Percentiles rank a stretch among this genome's conserved stretches.
Conservation (phyloP, 2,329 filamentous ascomycete genomes). For the Malbranchea zuffiana region DNA sequence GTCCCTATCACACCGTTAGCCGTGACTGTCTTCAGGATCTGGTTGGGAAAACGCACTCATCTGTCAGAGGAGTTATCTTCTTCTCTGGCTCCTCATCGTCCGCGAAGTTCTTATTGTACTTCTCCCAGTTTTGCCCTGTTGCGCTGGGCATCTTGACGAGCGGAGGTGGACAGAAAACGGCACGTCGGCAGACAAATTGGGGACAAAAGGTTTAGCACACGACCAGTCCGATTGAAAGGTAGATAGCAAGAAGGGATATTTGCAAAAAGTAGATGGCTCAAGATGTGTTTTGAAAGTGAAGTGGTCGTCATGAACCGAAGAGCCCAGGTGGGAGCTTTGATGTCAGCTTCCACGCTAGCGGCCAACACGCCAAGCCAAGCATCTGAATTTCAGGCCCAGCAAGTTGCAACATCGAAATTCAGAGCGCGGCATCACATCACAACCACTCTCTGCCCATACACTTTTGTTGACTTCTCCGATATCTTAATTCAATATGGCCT, state of each 20-base stretch:
- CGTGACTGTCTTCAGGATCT: neutral
- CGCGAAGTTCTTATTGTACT: constrained; percentile 93
- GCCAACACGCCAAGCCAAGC: constrained; percentile 12
- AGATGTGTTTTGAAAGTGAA: neutral
- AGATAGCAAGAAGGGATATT: neutral
- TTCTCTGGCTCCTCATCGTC: constrained; percentile 98
- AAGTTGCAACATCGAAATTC: constrained; percentile 9
- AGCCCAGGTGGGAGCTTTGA: constrained; percentile 3
- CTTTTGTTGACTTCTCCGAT: constrained; percentile 19
- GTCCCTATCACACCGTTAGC: constrained; percentile 53
- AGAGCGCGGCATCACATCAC: constrained; percentile 11
- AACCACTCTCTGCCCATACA: constrained; percentile 17
- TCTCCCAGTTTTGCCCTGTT: constrained; percentile 92
- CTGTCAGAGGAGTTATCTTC: constrained; percentile 94
- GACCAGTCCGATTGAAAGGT: neutral
- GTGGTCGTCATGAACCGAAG: constrained; percentile 6
- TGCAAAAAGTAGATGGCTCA: neutral
- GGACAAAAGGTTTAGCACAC: neutral
- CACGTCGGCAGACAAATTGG: neutral
- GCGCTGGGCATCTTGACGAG: constrained; percentile 68
- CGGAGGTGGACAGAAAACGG: constrained; percentile 14
- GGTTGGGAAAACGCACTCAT: constrained; percentile 58
- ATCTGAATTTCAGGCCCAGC: constrained; percentile 3
- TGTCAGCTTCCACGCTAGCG: constrained; percentile 10
- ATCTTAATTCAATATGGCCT: constrained; percentile 38